Evolutionary conservation across 495 filamentous ascomycete genomes (phyloP).

Genomic region (Thermochaetoides thermophila): DNA sequence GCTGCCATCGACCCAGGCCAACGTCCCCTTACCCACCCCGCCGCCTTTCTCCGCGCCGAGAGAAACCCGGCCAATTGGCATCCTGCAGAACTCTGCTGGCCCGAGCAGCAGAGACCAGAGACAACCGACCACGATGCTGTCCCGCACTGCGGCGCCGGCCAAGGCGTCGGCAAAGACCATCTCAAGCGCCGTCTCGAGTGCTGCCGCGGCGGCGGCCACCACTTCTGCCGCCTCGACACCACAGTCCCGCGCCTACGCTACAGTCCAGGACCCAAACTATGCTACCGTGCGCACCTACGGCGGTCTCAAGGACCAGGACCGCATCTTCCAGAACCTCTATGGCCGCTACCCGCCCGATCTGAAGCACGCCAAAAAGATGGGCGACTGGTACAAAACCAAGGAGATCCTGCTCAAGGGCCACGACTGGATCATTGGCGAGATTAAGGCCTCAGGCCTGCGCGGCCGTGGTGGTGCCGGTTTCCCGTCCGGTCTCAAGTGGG

Average conservation of each 20-base stretch:
- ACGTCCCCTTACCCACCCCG: slow-evolving; percentile 6
- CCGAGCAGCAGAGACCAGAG: slow-evolving; percentile 32
- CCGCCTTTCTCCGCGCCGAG: slow-evolving; percentile 5
- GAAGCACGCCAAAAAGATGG: slow-evolving; percentile 92
- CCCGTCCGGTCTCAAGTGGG: slow-evolving; percentile 97
- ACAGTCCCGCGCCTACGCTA: slow-evolving; percentile 46
- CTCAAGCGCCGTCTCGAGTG: slow-evolving; percentile 19
- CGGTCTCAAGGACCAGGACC: slow-evolving; percentile 82
- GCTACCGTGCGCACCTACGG: slow-evolving; percentile 62
- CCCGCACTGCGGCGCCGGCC: slow-evolving; percentile 31
- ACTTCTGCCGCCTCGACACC: slow-evolving; percentile 1
- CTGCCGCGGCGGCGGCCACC: slow-evolving; percentile 1
- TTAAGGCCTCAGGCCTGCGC: slow-evolving; percentile 90
- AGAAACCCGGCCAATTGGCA: slow-evolving; percentile 28
- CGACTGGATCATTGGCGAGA: slow-evolving; percentile 95
- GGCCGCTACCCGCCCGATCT: slow-evolving; percentile 80
- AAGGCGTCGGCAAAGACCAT: slow-evolving; percentile 27
- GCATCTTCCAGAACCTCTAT: slow-evolving; percentile 98
- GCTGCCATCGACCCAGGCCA: slow-evolving; percentile 6
- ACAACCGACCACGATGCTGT: slow-evolving; percentile 28
- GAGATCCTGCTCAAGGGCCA: slow-evolving; percentile 93
- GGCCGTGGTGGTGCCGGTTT: slow-evolving; percentile 96
- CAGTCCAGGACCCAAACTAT: slow-evolving; percentile 72
- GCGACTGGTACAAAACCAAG: slow-evolving; percentile 99
- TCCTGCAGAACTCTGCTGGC: slow-evolving; percentile 29